phyloP scores from a whole-genome alignment of 495 filamentous ascomycete genomes.

The Tuber umbilicatum region DNA sequence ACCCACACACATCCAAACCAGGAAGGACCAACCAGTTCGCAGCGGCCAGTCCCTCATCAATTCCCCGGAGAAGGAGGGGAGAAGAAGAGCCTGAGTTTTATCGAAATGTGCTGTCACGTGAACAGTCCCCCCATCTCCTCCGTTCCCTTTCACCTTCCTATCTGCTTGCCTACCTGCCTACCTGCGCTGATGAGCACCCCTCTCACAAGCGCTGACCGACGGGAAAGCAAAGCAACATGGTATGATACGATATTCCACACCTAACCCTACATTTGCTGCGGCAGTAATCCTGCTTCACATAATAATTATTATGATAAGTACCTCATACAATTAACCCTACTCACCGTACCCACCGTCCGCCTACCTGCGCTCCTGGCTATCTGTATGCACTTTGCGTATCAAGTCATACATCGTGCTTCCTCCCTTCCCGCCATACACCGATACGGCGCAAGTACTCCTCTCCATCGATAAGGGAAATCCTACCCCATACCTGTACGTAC shows the following conservation, averaged over 20 bases:
- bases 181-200: not conserved
- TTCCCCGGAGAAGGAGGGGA: not conserved
- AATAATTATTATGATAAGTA: too few relatives aligned
- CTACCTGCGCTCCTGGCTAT: not conserved
- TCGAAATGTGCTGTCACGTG: not conserved
- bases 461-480: not conserved
- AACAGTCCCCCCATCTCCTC: not conserved
- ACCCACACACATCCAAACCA: not conserved
- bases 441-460: not conserved
- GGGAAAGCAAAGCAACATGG: not conserved
- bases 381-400: not conserved
- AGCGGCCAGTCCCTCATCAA: not conserved
- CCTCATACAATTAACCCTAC: not conserved
- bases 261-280: not conserved
- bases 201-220: not conserved
- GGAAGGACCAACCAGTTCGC: conserved; percentile 2
- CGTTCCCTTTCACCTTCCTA: not conserved
- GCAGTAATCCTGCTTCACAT: not conserved
- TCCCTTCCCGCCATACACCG: not conserved
- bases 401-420: not conserved
- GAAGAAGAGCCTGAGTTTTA: not conserved
- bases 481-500: not conserved
- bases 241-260: not conserved
- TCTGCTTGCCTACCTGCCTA: not conserved
- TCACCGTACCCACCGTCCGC: not conserved